Percentiles rank a stretch among this genome's conserved stretches.
Conservation (phyloP, 768 basidiomycete genomes). For the Gloeopeniophorella convolvens region DNA sequence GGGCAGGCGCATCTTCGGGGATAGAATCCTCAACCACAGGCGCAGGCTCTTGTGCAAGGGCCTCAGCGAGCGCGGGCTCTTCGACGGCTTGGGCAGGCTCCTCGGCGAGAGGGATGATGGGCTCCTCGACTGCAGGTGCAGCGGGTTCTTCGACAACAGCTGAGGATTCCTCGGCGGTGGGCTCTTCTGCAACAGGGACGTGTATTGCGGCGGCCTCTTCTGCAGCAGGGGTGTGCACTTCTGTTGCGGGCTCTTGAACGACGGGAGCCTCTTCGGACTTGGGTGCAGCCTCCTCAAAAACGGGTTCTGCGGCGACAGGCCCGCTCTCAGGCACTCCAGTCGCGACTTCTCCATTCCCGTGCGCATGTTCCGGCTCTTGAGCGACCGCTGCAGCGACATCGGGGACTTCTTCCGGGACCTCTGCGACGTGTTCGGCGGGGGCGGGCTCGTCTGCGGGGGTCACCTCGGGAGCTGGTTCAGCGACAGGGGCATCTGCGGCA, state of each 20-base stretch:
- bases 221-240: not conserved
- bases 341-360: no score
- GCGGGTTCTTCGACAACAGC: not conserved
- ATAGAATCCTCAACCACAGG: not conserved
- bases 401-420: not conserved
- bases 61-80: not conserved
- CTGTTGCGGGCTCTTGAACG: not conserved
- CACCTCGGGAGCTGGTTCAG: not conserved
- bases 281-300: not conserved
- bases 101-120: not conserved
- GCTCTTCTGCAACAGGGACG: not conserved
- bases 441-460: no score
- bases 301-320: no score
- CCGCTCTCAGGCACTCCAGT: no score
- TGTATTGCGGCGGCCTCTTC: not conserved
- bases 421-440: no score
- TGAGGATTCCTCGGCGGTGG: not conserved
- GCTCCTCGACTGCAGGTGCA: not conserved
- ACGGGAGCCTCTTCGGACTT: not conserved
- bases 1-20: not conserved
- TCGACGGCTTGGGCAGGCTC: not conserved
- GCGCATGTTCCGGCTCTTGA: no score
- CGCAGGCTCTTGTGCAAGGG: not conserved
- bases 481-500: not conserved
- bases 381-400: not conserved